Conservation (phyloP, 2,329 filamentous ascomycete species). For the Aschersonia sp. region DNA sequence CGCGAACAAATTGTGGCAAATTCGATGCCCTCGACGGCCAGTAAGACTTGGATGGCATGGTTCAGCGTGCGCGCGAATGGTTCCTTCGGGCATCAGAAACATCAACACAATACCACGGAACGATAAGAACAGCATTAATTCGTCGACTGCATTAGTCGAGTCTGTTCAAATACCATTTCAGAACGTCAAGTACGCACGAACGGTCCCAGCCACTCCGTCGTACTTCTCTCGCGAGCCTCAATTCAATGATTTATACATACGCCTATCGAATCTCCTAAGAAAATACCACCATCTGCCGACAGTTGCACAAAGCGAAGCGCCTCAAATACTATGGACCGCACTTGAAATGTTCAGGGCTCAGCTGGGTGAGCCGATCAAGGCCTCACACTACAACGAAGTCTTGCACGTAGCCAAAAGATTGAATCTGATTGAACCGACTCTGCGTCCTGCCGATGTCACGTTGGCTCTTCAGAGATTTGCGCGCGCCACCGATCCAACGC, state of each 20-base stretch:
- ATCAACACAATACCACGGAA: slow-evolving; percentile 8
- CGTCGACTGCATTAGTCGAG: slow-evolving; percentile 8
- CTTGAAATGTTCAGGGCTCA: slow-evolving; percentile 59
- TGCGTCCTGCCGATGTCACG: slow-evolving; percentile 58
- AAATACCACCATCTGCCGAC: slow-evolving; percentile 62
- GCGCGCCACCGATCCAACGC: slow-evolving; percentile 57
- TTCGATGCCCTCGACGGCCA: slow-evolving; percentile 19
- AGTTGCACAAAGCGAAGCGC: slow-evolving; percentile 48
- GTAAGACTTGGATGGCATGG: slow-evolving; percentile 15
- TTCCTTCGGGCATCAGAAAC: slow-evolving; percentile 13
- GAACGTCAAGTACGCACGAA: slow-evolving; percentile 42
- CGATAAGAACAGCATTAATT: slow-evolving; percentile 3
- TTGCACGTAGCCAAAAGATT: slow-evolving; percentile 63
- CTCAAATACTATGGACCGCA: slow-evolving; percentile 68
- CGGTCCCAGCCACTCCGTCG: slow-evolving; percentile 75
- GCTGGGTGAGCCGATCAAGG: slow-evolving; percentile 58
- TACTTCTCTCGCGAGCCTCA: slow-evolving; percentile 81
- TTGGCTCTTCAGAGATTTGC: slow-evolving; percentile 55
- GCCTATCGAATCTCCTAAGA: slow-evolving; percentile 55
- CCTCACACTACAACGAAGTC: slow-evolving; percentile 65
- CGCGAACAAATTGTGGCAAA: slow-evolving; percentile 18
- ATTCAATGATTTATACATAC: slow-evolving; percentile 75
- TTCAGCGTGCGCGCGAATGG: slow-evolving; percentile 9
- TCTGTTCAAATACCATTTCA: slow-evolving; percentile 15
- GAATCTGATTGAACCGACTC: slow-evolving; percentile 68